phyloP scores from a whole-genome alignment of 2,329 filamentous ascomycete species.

The Alternaria postmessia region DNA sequence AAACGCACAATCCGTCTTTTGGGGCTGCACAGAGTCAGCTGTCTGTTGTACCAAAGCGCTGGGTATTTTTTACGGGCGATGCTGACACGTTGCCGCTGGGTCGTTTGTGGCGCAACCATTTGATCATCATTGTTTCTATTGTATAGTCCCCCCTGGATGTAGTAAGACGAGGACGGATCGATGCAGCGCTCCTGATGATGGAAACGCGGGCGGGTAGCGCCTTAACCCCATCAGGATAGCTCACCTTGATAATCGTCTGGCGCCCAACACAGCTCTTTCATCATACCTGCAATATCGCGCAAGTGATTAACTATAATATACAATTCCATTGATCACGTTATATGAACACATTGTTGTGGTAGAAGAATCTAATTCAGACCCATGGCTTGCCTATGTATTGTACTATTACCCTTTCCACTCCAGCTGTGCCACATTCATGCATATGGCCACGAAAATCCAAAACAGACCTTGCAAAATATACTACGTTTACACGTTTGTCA shows the following conservation, averaged over 20 bases:
- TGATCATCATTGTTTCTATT: not conserved
- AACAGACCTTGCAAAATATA: not conserved
- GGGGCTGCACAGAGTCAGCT: conserved; percentile 6
- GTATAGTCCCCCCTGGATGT: not conserved
- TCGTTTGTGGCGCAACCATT: not conserved
- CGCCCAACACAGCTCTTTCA: not conserved
- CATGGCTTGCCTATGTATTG: not conserved
- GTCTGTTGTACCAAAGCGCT: not conserved
- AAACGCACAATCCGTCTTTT: conserved; percentile 5
- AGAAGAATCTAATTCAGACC: not conserved
- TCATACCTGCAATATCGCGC: not conserved
- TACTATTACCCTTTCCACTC: not conserved
- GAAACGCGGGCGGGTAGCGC: not conserved
- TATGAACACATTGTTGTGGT: not conserved
- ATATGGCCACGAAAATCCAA: not conserved
- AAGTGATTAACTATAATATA: not conserved
- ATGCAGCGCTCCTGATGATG: not conserved
- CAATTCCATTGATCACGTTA: not conserved
- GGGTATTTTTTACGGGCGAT: not conserved
- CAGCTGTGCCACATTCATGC: not conserved
- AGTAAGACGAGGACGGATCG: not conserved
- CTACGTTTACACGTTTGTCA: not conserved
- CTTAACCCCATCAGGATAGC: conserved; percentile 4
- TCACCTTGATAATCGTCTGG: not conserved
- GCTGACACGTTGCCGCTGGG: not conserved